Conservation (phyloP, 352 stramenopile genomes). For the Globisporangium yorkense region DNA sequence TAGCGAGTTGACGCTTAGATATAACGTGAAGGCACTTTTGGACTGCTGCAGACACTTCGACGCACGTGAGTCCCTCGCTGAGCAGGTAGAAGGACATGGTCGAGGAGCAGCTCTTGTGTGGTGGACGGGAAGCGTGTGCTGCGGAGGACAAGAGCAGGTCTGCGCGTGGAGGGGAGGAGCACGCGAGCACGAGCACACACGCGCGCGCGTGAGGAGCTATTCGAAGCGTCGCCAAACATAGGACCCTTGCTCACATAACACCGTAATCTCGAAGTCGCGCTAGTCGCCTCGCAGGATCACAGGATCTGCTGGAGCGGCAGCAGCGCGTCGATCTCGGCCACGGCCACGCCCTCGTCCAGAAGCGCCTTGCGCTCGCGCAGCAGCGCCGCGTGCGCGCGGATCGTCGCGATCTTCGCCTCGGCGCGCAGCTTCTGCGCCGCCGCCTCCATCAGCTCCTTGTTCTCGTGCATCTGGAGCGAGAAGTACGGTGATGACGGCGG, state of each 20-base stretch:
- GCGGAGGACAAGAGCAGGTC: neutral
- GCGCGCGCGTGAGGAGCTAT: no score
- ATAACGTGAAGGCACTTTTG: no score
- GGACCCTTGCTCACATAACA: no score
- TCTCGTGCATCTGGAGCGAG: conserved; percentile 4
- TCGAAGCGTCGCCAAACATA: no score
- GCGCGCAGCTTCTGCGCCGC: conserved; percentile 13
- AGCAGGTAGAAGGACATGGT: conserved; percentile 68
- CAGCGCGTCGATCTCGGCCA: conserved; percentile 15
- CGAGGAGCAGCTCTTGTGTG: neutral
- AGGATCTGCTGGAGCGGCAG: conserved; percentile 8
- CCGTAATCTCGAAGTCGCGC: no score
- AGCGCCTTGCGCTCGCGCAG: conserved; percentile 16
- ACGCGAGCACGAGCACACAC: no score
- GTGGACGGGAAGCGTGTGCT: neutral
- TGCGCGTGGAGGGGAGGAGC: no score
- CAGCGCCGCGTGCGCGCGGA: conserved; percentile 13
- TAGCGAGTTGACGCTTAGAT: no score
- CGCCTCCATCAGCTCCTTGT: conserved; percentile 11
- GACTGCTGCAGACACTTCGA: neutral
- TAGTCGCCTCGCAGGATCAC: neutral
- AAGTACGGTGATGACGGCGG: neutral
- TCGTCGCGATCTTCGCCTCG: conserved; percentile 13
- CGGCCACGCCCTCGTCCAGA: conserved; percentile 12
- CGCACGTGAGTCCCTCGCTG: conserved; percentile 62